Percentiles rank a stretch among this genome's conserved stretches.
These are phyloP conservation scores for Penicillium alfredii DNA, from an alignment of 495 filamentous ascomycete genomes.

Conservation along the genomic window DNA sequence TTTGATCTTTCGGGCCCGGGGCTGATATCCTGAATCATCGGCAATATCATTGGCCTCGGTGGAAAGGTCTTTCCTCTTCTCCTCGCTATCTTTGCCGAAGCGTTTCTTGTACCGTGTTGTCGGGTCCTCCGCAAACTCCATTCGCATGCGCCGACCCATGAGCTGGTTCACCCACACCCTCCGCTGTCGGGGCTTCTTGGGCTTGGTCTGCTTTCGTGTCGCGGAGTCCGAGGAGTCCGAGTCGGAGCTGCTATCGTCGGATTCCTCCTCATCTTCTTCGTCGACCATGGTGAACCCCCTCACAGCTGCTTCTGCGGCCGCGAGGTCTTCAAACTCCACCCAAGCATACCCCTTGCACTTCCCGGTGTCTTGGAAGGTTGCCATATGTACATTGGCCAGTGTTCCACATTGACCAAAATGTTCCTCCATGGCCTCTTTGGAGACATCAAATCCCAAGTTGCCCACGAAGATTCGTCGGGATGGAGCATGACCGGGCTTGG, in stretches of 20 bases:
- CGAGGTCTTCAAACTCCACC: conserved; percentile 78
- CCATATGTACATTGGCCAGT: conserved; percentile 72
- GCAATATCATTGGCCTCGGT: conserved; percentile 18
- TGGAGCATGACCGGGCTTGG: conserved; percentile 50
- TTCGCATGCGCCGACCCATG: conserved; percentile 68
- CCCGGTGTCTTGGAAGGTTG: conserved; percentile 92
- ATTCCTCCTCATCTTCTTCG: conserved; percentile 56
- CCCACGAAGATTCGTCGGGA: conserved; percentile 84
- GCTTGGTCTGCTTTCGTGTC: conserved; percentile 31
- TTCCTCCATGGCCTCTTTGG: conserved; percentile 68
- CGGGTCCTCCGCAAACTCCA: conserved; percentile 91
- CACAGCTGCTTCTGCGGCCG: conserved; percentile 70
- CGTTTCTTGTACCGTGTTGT: conserved; percentile 84
- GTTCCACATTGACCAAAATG: conserved; percentile 81
- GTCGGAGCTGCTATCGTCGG: conserved; percentile 33
- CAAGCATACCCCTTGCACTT: conserved; percentile 98
- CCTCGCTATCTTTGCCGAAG: conserved; percentile 65
- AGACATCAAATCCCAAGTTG: conserved; percentile 80
- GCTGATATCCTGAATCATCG: conserved; percentile 19
- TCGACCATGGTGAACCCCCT: conserved; percentile 67
- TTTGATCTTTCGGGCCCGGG: conserved; percentile 23
- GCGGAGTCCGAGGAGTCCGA: conserved; percentile 34
- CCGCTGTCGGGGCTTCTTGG: conserved; percentile 53
- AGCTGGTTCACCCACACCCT: conserved; percentile 82
- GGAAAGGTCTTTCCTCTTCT: conserved; percentile 27